Base-by-base conservation (phyloP, 1,139 yeast genomes). In the Suhomyces terraborum region DNA sequence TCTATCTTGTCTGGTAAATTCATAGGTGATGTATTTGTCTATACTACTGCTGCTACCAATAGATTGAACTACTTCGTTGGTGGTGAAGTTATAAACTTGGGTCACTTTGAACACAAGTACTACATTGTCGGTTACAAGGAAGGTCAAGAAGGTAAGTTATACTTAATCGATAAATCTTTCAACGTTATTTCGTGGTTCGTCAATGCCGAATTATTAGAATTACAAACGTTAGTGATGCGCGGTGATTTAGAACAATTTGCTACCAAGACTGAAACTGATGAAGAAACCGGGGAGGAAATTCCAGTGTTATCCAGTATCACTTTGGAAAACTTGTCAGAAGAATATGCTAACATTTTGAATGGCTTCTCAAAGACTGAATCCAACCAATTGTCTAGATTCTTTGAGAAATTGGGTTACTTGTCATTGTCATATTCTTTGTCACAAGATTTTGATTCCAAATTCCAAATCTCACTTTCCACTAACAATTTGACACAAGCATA, bases 21-120 rank as follows among this genome's bases (percentile, higher is more conserved):
- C 87, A 88, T 91, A 55, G 98, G 98, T 52, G 98, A 93, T 68
- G 97, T 94, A 32, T 91, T 91, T 61, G 80, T 93, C 42, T 93
- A 85, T 70, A 88, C 98, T 12, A 73, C 78, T 14, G 84, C 95
- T 1, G 56, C 83, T 17, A 79, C 95, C 25, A 88, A 89, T 66
- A 81, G 98, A 63, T 77, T 94, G 59, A 93, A 91, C 67, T 94
- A 93, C 64, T 80, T 88, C 49, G 98, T 93, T 49, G 98, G 98
- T 55, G 95, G 95, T 34, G 89, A 89, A 59, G 83, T 86, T 14
- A 88, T 88, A 62, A 93, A 89, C 58, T 80, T 93, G 67, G 93
- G 95, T 31, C 98, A 93, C 68, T 91, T 87, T 58, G 96, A 93
- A 61, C 88, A 84, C 61, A 81, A 86, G 51, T 84, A 84, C 78